Conservation (phyloP, 75 land plant genomes). For the Selaginella tamariscina region DNA sequence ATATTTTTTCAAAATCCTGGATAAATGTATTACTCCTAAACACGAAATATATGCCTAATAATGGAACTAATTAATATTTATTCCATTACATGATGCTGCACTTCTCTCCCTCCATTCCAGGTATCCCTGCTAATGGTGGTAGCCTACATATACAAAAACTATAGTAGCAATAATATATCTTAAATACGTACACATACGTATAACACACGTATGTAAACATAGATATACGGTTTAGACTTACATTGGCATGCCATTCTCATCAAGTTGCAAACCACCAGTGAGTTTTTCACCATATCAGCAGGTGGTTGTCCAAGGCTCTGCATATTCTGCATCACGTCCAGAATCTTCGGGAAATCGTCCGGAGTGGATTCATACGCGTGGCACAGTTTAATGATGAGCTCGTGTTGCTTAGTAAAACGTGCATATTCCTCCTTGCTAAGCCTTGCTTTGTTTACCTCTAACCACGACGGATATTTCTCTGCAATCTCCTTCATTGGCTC, state of each 20-base stretch:
- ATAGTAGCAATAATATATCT: too few relatives aligned
- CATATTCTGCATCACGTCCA: neutral
- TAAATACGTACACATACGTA: too few relatives aligned
- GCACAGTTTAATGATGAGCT: neutral
- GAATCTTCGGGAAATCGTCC: neutral
- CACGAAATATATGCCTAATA: too few relatives aligned
- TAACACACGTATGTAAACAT: too few relatives aligned
- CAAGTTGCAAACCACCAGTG: neutral
- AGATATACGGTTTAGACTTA: neutral
- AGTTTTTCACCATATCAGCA: neutral
- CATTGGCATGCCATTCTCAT: neutral
- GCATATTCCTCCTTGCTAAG: neutral
- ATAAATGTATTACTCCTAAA: too few relatives aligned
- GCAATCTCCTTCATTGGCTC: conserved; percentile 1
- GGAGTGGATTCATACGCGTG: neutral
- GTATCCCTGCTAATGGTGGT: too few relatives aligned
- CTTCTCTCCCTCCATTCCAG: too few relatives aligned
- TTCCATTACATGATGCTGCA: too few relatives aligned
- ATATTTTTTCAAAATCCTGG: too few relatives aligned
- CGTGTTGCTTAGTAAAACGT: neutral
- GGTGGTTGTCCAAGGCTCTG: neutral
- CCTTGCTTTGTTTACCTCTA: neutral
- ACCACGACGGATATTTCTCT: neutral
- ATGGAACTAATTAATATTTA: too few relatives aligned
- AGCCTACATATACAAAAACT: too few relatives aligned